phyloP scores from a whole-genome alignment of 345 rosid species.

The Geranium rotundifolium region DNA sequence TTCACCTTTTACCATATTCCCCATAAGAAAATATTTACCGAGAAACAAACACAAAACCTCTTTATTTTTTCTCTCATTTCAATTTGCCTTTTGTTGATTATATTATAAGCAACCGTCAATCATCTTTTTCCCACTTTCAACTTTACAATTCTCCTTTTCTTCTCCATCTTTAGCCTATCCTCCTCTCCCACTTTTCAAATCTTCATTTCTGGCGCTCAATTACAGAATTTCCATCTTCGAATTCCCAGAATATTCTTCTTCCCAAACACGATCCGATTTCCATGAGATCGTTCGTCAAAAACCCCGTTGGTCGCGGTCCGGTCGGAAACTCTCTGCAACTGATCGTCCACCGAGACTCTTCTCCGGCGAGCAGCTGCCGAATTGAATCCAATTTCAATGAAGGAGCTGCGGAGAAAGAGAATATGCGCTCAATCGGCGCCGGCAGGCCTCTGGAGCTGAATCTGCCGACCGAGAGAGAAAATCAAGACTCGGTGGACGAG shows the following conservation, averaged over 20 bases:
- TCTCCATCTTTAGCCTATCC: no score
- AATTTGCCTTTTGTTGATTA: no score
- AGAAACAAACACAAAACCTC: no score
- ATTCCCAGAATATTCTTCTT: neutral
- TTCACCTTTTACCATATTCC: no score
- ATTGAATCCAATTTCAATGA: neutral
- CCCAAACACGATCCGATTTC: neutral
- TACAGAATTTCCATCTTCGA: neutral
- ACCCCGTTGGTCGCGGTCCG: neutral
- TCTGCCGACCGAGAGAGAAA: no score
- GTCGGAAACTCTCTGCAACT: neutral
- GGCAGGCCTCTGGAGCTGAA: neutral
- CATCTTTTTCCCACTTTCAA: no score
- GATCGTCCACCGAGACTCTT: neutral
- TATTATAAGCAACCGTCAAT: no score
- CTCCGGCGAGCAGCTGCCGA: neutral
- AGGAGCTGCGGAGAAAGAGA: neutral
- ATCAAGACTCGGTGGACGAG: neutral
- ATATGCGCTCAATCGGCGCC: neutral
- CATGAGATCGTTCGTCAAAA: neutral
- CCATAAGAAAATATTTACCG: no score
- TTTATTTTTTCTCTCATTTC: no score
- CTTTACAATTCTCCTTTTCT: neutral
- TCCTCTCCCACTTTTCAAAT: neutral
- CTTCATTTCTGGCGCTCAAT: neutral